Evolutionary conservation across 1,284 basidiomycete species (phyloP).

Genomic region (Boletus mariae): DNA sequence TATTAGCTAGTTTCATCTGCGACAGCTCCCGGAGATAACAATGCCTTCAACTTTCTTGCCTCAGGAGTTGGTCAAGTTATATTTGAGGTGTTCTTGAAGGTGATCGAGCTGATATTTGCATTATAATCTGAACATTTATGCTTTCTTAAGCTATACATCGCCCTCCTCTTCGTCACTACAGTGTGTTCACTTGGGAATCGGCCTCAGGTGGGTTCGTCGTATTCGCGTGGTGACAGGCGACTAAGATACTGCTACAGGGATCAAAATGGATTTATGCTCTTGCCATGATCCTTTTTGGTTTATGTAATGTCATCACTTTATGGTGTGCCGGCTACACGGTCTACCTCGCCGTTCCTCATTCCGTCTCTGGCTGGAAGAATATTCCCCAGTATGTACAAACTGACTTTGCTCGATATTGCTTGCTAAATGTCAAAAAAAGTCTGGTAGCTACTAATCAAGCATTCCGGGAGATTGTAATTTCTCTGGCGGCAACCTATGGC

Average conservation of each 20-base stretch:
- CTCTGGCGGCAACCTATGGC: conserved; percentile 82
- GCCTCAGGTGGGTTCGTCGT: conserved; percentile 52
- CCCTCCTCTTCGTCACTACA: conserved; percentile 68
- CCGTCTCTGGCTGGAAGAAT: conserved; percentile 67
- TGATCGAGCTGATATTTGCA: conserved; percentile 19
- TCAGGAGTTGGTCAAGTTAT: conserved; percentile 70
- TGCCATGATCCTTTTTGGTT: conserved; percentile 70
- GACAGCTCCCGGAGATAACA: conserved; percentile 49
- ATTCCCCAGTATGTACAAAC: conserved; percentile 52
- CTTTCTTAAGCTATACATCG: conserved; percentile 59
- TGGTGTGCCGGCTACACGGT: conserved; percentile 90
- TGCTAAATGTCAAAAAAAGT: conserved; percentile 37
- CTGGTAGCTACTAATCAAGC: conserved; percentile 62
- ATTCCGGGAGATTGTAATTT: conserved; percentile 79
- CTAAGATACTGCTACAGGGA: conserved; percentile 41
- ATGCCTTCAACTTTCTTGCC: conserved; percentile 79
- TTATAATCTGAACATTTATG: conserved; percentile 3
- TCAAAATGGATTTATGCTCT: conserved; percentile 82
- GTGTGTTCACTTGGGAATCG: conserved; percentile 86
- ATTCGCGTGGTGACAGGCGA: neutral
- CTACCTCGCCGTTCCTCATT: conserved; percentile 79
- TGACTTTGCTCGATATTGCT: neutral
- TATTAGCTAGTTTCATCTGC: conserved; percentile 70
- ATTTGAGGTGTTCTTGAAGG: conserved; percentile 81
- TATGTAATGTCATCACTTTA: conserved; percentile 74